These are phyloP conservation scores for Echium plantagineum DNA, from an alignment of 257 asterid genomes.

Conservation along the genomic window DNA sequence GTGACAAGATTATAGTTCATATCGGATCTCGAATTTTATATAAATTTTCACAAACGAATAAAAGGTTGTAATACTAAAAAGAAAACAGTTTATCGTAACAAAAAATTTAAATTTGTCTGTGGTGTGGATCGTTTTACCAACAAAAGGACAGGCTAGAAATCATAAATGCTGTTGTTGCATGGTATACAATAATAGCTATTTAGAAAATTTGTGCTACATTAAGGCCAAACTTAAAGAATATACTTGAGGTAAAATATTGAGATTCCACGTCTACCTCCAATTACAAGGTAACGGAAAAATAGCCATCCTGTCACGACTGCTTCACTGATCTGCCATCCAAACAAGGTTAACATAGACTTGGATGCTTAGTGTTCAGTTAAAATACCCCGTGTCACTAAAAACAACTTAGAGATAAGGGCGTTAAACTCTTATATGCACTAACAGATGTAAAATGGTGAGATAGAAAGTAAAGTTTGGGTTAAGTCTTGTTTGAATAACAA, in stretches of 20 bases:
- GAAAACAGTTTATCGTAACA: not conserved
- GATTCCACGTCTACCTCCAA: constrained; percentile 62
- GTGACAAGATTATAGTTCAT: not conserved
- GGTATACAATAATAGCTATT: not conserved
- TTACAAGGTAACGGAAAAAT: constrained; percentile 89
- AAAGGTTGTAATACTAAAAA: too few relatives aligned
- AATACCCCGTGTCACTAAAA: too few relatives aligned
- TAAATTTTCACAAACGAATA: not conserved
- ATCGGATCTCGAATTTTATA: not conserved
- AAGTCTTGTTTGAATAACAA: too few relatives aligned
- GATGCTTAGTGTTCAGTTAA: too few relatives aligned
- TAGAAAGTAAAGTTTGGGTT: too few relatives aligned
- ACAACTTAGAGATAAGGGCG: too few relatives aligned
- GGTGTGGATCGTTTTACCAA: not conserved
- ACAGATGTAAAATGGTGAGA: too few relatives aligned
- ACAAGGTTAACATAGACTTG: constrained; percentile 5
- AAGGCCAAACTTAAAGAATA: not conserved
- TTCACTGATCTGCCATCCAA: constrained; percentile 67
- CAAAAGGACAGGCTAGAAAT: not conserved
- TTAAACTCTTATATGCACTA: too few relatives aligned
- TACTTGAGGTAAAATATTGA: too few relatives aligned
- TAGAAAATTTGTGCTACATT: too few relatives aligned
- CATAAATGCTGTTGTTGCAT: not conserved
- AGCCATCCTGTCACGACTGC: constrained; percentile 96
- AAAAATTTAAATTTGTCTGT: not conserved